phyloP scores from a whole-genome alignment of 2,329 filamentous ascomycete genomes.

The Aspergillus jensenii region DNA sequence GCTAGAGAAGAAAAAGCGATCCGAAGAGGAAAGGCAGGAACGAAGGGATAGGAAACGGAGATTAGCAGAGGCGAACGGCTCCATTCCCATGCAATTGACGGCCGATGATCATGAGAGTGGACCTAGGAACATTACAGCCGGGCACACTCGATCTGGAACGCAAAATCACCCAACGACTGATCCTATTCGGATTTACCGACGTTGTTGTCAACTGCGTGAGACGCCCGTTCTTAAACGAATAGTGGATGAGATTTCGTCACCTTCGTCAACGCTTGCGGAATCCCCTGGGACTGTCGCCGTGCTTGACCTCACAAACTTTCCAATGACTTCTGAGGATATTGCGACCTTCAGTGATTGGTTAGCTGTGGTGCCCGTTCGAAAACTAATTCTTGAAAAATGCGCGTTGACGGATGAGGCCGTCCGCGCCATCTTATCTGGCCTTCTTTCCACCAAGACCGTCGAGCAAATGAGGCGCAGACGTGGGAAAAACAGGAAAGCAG shows the following conservation, averaged over 20 bases:
- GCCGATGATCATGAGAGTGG: slow-evolving; percentile 65
- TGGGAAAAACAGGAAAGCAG: slow-evolving; percentile 38
- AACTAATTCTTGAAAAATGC: slow-evolving; percentile 82
- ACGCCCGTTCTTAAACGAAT: slow-evolving; percentile 90
- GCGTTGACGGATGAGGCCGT: slow-evolving; percentile 84
- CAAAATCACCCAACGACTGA: slow-evolving; percentile 80
- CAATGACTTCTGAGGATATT: slow-evolving; percentile 78
- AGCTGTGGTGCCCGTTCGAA: slow-evolving; percentile 86
- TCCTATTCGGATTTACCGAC: slow-evolving; percentile 85
- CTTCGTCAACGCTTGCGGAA: slow-evolving; percentile 62
- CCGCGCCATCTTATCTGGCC: slow-evolving; percentile 78
- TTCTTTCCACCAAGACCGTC: slow-evolving; percentile 74
- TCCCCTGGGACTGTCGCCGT: slow-evolving; percentile 75
- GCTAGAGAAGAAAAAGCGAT: slow-evolving; percentile 94
- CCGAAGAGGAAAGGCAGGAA: slow-evolving; percentile 88
- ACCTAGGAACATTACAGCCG: slow-evolving; percentile 39
- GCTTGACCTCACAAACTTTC: slow-evolving; percentile 81
- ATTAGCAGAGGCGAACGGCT: slow-evolving; percentile 83
- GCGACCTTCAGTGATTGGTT: slow-evolving; percentile 90
- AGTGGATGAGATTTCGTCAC: slow-evolving; percentile 78
- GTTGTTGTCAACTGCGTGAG: slow-evolving; percentile 91
- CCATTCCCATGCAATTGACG: slow-evolving; percentile 78
- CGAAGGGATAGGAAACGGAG: slow-evolving; percentile 84
- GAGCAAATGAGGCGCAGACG: slow-evolving; percentile 55
- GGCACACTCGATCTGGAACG: slow-evolving; percentile 45